These are phyloP conservation scores for Aspergillus taichungensis DNA, from an alignment of 495 filamentous ascomycete genomes.

Conservation along the genomic window DNA sequence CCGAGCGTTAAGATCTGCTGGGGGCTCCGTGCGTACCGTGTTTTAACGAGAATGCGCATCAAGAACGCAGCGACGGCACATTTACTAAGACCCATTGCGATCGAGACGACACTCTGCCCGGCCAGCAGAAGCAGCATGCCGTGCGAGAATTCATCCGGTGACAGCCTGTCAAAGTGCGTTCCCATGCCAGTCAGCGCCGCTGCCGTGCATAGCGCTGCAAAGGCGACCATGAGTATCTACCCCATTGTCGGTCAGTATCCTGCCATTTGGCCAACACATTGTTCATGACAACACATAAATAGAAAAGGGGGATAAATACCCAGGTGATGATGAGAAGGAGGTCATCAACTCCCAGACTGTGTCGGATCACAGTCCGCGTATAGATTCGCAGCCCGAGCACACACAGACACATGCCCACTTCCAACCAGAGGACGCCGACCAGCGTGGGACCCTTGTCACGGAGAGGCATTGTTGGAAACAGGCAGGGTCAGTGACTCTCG, in stretches of 20 bases:
- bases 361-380: constrained; percentile 16
- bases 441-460: constrained; percentile 14
- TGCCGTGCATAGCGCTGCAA: no score
- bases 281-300: no score
- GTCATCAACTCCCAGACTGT: constrained; percentile 18
- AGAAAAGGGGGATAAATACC: constrained; percentile 1
- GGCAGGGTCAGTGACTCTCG: no score
- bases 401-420: constrained; percentile 11
- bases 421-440: constrained; percentile 19
- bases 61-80: constrained; percentile 16
- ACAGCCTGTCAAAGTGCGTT: no score
- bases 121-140: constrained; percentile 9
- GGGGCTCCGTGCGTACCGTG: no score
- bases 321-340: constrained; percentile 12
- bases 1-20: no score
- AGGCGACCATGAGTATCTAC: no score
- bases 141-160: no score
- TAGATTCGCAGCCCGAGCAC: constrained; percentile 18
- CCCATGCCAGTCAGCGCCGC: no score
- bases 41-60: constrained; percentile 13
- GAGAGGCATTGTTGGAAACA: no score
- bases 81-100: constrained; percentile 18
- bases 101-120: constrained; percentile 12
- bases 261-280: constrained; percentile 1
- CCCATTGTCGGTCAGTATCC: constrained; percentile 11